phyloP scores from a whole-genome alignment of 371 early-diverging fungal genomes.

The Blakeslea trispora region DNA sequence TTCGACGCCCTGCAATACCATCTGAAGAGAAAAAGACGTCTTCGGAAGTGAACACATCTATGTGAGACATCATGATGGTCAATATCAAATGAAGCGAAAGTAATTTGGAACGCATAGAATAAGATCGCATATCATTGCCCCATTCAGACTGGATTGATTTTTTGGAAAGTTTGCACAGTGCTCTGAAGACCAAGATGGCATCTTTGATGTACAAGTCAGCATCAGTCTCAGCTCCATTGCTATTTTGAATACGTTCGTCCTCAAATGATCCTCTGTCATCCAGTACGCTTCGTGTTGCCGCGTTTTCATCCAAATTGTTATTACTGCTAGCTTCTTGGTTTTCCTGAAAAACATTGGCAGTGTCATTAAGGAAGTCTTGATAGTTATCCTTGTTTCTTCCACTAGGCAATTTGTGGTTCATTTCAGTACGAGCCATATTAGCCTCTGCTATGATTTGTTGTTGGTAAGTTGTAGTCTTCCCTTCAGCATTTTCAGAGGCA shows the following conservation, averaged over 20 bases:
- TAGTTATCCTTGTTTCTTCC: slow-evolving; percentile 45
- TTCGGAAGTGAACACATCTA: slow-evolving; percentile 57
- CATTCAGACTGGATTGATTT: slow-evolving; percentile 55
- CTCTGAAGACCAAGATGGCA: slow-evolving; percentile 87
- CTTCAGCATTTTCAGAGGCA: slow-evolving; percentile 13
- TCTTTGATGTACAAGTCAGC: slow-evolving; percentile 67
- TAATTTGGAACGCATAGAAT: slow-evolving; percentile 66
- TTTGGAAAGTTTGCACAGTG: slow-evolving; percentile 93
- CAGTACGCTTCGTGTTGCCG: slow-evolving; percentile 2
- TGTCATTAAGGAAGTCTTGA: slow-evolving; percentile 49
- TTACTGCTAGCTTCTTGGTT: slow-evolving; percentile 15
- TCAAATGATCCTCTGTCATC: slow-evolving; percentile 40
- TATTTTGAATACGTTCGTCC: slow-evolving; percentile 24
- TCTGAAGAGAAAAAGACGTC: slow-evolving; percentile 34
- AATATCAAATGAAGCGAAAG: slow-evolving; percentile 64
- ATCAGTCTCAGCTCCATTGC: slow-evolving; percentile 34
- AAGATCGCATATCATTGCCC: slow-evolving; percentile 54
- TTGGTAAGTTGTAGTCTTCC: slow-evolving; percentile 29
- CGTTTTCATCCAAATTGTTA: background rate
- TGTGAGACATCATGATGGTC: slow-evolving; percentile 57
- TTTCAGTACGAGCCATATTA: slow-evolving; percentile 51
- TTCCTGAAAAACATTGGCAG: slow-evolving; percentile 48
- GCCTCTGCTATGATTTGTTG: slow-evolving; percentile 55
- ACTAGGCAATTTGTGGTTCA: slow-evolving; percentile 39
- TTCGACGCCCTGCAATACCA: slow-evolving; percentile 21